Evolutionary conservation across 176 grass and related monocot genomes (phyloP), one percentile per base, ranked within the genome.

Genomic region (Miscanthus lutarioriparius): DNA sequence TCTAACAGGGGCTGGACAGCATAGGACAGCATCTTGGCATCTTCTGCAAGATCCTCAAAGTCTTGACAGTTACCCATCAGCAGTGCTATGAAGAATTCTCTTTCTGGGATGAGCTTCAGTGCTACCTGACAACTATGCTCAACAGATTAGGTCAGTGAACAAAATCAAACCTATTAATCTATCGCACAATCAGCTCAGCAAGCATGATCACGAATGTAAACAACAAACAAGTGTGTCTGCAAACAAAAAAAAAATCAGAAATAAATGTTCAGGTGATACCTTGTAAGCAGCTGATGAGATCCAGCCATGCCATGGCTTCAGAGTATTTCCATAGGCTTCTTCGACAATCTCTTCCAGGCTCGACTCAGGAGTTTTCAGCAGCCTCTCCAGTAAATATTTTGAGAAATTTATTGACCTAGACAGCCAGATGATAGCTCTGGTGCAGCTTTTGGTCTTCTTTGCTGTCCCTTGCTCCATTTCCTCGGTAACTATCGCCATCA

Each of bases 231-330:
- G n/a, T 40, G 35, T 64, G 32, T 78, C 40, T 80, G 20, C 26
- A 6, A 25, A n/a, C 22, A n/a, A n/a, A 64, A 25, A 43, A 33
- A 2, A 64, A n/a, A 20, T 80, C 35, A 71, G 5, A 77, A 47
- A 81, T 38, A 37, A 70, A 70, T 70, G 44, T 54, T 35, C 79
- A 70, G 48, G 14, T 58, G 63, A 75, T 92, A 97, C 94, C 87
- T 88, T 94, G 79, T 92, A 97, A 72, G 94, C 94, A 67, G 91
- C 89, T 76, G 83, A 90, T n/a, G 94, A 88, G 12, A 97, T 97
- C 94, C 94, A 97, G 8, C 94, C 91, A 65, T 97, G 94, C 83
- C 88, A 97, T 75, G 92, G 92, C 87, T 90, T 92, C 76, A 94
- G 85, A 56, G 89, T 92, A 81, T 1, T 22, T 9, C 7, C 35